A percentile compares a stretch with the other conserved stretches of the same genome.
Evolutionary conservation across 2,329 filamentous ascomycete species (phyloP).

Genomic region (Sporothrix inflata): DNA sequence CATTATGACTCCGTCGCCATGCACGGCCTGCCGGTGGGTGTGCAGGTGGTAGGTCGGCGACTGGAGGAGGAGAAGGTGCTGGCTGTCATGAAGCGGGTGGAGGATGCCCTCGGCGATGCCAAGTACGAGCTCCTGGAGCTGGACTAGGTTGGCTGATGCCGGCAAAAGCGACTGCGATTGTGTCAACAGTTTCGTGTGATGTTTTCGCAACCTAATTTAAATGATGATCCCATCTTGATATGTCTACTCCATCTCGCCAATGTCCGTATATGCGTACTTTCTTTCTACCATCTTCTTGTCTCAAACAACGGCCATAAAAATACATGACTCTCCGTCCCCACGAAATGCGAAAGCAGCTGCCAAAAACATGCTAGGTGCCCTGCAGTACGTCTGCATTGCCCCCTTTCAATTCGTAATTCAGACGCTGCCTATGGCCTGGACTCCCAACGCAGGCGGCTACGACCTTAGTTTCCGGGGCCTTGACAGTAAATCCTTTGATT

Average conservation of each 20-base stretch:
- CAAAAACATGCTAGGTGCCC: neutral
- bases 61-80: conserved; percentile 89
- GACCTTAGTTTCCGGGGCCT: neutral
- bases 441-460: conserved; percentile 1
- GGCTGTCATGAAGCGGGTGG: conserved; percentile 76
- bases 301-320: neutral
- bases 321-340: too few relatives aligned
- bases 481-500: neutral
- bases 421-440: neutral
- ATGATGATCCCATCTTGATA: neutral
- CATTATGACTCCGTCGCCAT: conserved; percentile 81
- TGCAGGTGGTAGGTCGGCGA: conserved; percentile 79
- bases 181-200: neutral
- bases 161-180: neutral
- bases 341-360: neutral
- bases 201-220: neutral
- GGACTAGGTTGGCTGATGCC: conserved; percentile 41
- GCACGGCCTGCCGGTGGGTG: conserved; percentile 83
- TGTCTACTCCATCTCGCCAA: too few relatives aligned
- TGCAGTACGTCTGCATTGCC: neutral
- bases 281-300: neutral
- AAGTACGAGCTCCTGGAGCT: conserved; percentile 57
- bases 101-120: conserved; percentile 68
- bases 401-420: conserved; percentile 14
- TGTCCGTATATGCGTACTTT: neutral